Conservation (phyloP, 2,329 filamentous ascomycete genomes). For the Colletotrichum spaethianum region DNA sequence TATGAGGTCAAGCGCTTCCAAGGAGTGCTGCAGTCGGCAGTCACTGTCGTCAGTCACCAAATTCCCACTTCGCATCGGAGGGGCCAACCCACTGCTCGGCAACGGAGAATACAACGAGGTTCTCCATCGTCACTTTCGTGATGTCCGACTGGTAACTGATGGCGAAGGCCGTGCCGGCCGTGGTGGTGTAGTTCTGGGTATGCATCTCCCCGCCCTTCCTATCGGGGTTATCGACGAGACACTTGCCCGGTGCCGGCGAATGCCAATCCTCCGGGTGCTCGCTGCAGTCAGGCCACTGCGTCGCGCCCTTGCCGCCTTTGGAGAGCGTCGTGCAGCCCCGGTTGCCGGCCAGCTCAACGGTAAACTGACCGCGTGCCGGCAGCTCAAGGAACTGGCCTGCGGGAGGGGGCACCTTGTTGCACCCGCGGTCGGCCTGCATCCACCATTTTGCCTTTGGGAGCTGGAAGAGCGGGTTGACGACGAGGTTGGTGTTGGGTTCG, state of each 20-base stretch:
- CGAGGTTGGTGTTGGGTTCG: too few relatives aligned
- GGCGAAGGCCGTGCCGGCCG: slow-evolving; percentile 64
- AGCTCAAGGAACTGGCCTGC: slow-evolving; percentile 53
- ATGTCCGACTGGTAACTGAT: slow-evolving; percentile 66
- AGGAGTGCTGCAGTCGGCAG: slow-evolving; percentile 46
- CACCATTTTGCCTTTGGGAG: too few relatives aligned
- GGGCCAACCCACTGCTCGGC: slow-evolving; percentile 54
- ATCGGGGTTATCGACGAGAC: slow-evolving; percentile 44
- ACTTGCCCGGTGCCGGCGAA: slow-evolving; percentile 49
- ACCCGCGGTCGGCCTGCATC: too few relatives aligned
- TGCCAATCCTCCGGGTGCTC: slow-evolving; percentile 62
- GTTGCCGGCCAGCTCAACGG: slow-evolving; percentile 65
- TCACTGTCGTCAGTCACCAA: background rate
- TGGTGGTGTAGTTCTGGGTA: slow-evolving; percentile 57
- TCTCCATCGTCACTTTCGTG: slow-evolving; percentile 62
- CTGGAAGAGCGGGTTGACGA: too few relatives aligned
- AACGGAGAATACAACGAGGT: slow-evolving; percentile 66
- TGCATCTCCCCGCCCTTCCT: slow-evolving; percentile 60
- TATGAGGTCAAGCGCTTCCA: slow-evolving; percentile 50
- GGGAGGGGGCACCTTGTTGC: background rate
- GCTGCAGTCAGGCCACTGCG: slow-evolving; percentile 63
- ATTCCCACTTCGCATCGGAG: background rate
- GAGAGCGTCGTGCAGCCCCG: slow-evolving; percentile 63
- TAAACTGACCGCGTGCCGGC: slow-evolving; percentile 63
- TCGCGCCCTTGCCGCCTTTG: slow-evolving; percentile 53